A percentile compares a stretch with the other conserved stretches of the same genome.
phyloP scores from a whole-genome alignment of 305 asterid genomes.

The Fraxinus albicans region DNA sequence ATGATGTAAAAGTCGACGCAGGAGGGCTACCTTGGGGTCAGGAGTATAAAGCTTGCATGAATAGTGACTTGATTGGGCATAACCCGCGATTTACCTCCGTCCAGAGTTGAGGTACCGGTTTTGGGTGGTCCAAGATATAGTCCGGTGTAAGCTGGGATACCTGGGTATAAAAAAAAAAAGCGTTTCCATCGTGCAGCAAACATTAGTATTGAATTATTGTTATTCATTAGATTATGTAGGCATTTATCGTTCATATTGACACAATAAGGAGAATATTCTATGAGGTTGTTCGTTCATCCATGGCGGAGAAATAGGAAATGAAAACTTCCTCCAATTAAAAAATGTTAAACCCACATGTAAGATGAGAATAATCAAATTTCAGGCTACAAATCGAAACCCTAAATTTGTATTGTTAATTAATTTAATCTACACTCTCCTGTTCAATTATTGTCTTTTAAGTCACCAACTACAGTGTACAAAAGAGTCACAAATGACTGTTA shows the following conservation, averaged over 20 bases:
- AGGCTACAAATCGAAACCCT: not conserved
- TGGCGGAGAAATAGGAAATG: not conserved
- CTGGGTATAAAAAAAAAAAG: no score
- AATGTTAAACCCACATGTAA: not conserved
- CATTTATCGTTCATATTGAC: not conserved
- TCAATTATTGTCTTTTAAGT: not conserved
- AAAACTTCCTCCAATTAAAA: not conserved
- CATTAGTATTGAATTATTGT: not conserved
- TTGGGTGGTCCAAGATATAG: no score
- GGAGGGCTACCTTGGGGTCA: no score
- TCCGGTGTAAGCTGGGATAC: no score
- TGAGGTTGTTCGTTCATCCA: not conserved
- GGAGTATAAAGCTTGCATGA: no score
- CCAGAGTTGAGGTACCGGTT: no score
- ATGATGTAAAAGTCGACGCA: no score
- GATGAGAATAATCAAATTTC: not conserved
- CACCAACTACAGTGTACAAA: not conserved
- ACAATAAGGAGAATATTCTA: not conserved
- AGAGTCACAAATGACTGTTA: constrained; percentile 34
- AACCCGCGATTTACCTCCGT: no score
- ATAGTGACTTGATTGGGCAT: no score
- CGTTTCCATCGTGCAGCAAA: not conserved
- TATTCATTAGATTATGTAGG: not conserved
- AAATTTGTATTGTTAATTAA: not conserved
- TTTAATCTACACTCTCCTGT: not conserved